Percentiles rank a stretch among this genome's conserved stretches.
Conservation (phyloP, 225 moss, liverwort and hornwort genomes). For the Polytrichum formosum region DNA sequence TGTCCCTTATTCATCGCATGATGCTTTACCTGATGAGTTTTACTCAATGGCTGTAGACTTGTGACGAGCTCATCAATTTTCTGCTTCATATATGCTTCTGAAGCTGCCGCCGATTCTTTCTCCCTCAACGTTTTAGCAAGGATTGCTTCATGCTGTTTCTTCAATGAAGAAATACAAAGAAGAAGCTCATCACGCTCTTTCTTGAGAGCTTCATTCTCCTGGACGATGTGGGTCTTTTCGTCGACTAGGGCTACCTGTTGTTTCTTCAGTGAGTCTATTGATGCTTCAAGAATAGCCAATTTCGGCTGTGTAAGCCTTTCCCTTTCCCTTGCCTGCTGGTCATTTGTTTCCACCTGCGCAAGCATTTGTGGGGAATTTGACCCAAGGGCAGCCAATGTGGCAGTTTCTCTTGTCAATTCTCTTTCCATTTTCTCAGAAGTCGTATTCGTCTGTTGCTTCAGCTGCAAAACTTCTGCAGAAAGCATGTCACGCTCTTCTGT, state of each 20-base stretch:
- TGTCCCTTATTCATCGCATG: not conserved
- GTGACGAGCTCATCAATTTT: conserved; percentile 8
- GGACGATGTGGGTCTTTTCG: not conserved
- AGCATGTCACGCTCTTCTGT: not conserved
- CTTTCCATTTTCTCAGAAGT: not conserved
- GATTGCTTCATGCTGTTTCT: conserved; percentile 2
- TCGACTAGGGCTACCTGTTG: not conserved
- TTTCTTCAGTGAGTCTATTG: not conserved
- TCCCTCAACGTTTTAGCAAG: not conserved
- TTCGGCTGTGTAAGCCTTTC: not conserved
- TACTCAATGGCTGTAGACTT: not conserved
- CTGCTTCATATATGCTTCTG: conserved; percentile 2
- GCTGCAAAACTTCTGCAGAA: not conserved
- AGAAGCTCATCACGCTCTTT: conserved; percentile 6
- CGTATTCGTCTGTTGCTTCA: not conserved
- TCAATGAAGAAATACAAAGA: not conserved
- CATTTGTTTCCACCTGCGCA: not conserved
- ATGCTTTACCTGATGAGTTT: not conserved
- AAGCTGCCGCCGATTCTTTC: not conserved
- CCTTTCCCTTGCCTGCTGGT: conserved; percentile 1
- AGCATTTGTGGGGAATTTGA: not conserved
- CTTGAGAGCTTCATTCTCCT: conserved; percentile 2
- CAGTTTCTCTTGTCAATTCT: not conserved
- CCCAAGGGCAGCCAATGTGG: too few relatives aligned
- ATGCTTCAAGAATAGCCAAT: not conserved